Base-by-base conservation (phyloP, 1,284 basidiomycete genomes). In the Ceratobasidium sp. region DNA sequence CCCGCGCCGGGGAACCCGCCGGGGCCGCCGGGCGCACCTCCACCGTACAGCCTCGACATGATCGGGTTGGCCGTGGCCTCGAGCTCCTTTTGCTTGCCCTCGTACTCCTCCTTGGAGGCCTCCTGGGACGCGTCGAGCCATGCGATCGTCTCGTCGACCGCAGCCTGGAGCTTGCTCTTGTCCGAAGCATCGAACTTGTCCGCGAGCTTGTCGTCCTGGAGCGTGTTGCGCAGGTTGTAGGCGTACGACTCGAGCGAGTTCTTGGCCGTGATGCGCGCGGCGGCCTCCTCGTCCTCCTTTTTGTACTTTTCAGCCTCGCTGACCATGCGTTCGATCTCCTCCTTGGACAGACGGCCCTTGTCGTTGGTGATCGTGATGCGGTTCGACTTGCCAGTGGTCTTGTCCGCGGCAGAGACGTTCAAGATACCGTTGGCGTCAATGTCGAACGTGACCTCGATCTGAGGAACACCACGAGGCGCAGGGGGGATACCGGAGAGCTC, bases 251-350 rank as follows among this genome's bases (percentile, higher is more conserved):
- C 95, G 79, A 96, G 86, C 59, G 82, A 86, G 81, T 95, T 94
- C 90, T 97, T 96, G 77, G 95, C 82, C 60, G 86, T 79, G 81
- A 97, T 96, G 75, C 95, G 92, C 77, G 90, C 84, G 78, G 90
- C 87, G 59, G 91, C 91, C 54, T 86, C 91, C 77, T 92, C 92
- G 77, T 94, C 92, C 86, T 94, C 92, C 75, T 87, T 85, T 83
- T 92, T 94, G 86, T 94, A 96, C 83, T 94, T 91, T 88, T 96
- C 95, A 74, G 95, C 95, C 78, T 96, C 94, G 76, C 82, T 79
- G 73, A 98, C 91, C 96, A 99, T 98, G 80, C 93, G 91, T 84
- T 98, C 96, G 76, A 98, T 98, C 83, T 98, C 96, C 83, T 98
- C 96, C 86, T 96, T 96, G 78, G 93, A 95, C 73, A 99, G 86